Base-by-base conservation (phyloP, 2,329 filamentous ascomycete genomes). In the Penicillium sclerotigenum region DNA sequence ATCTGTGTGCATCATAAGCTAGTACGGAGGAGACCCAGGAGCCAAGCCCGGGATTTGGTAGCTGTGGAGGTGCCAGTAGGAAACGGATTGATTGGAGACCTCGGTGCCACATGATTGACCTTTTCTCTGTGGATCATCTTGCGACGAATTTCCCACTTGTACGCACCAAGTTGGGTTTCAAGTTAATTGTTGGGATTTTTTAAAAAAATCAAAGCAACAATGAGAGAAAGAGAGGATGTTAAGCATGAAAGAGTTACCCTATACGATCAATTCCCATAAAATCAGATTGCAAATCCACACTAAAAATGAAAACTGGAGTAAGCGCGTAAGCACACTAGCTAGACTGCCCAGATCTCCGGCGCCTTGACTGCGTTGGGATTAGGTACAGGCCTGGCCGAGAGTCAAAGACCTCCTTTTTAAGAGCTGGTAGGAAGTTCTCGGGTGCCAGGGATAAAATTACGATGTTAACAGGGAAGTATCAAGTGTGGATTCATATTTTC, bases 21-120 rank as follows among this genome's bases (percentile, higher is more conserved):
- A 26, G 14, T n/a, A 22, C 29, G 24, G 8, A 10, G 16, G 26
- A 10, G 38, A 42, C 38, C 33, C 26, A 9, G n/a, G 10, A 53
- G 48, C 49, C 49, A 56, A 53, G 42, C 20, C 48, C 54, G 54
- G 54, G 54, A 56, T 53, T 56, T 56, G 48, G 22, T n/a, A 34
- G 18, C 18, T 49, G 37, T 46, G 45, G 33, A 51, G 18, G 20
- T 8, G 16, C 45, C 31, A 26, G 2, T 6, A 37, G 20, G 26
- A 11, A 2, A 9, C 11, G 3, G 22, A 28, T 33, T 43, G 52
- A 56, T 46, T 45, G 41, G 14, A 31, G 28, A 18, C 33, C 11
- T 24, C 34, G 28, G 53, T 34, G 33, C 14, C 53, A 51, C 33
- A 40, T 38, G 53, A 33, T 36, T 52, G 20, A 20, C 28, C 4